Evolutionary conservation across 192 early-diverging fungal genomes (phyloP).

Genomic region (Umbelopsis isabellina): DNA sequence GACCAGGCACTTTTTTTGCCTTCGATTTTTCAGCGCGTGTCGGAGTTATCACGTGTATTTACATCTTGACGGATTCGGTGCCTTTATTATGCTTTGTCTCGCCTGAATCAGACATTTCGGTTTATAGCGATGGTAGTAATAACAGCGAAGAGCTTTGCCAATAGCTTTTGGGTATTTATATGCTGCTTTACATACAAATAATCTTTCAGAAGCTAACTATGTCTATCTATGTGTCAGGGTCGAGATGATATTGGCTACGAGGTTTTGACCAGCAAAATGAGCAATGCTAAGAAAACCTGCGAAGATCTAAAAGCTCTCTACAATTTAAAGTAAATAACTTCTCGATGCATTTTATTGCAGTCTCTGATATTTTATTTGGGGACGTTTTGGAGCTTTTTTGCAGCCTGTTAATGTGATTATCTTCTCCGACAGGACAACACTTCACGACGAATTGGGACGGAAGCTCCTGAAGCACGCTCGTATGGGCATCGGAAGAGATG

Average conservation of each 20-base stretch:
- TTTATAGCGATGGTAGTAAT: not conserved
- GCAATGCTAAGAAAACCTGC: constrained; percentile 70
- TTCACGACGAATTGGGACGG: constrained; percentile 77
- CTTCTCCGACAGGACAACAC: constrained; percentile 48
- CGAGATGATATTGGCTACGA: constrained; percentile 73
- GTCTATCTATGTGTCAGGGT: constrained; percentile 39
- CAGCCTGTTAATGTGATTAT: not conserved
- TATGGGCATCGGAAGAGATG: constrained; percentile 64
- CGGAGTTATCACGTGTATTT: too few relatives aligned
- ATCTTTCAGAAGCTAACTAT: not conserved
- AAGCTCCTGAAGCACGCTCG: constrained; percentile 64
- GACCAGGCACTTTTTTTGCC: too few relatives aligned
- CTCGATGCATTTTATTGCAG: not conserved
- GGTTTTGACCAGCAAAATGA: constrained; percentile 65
- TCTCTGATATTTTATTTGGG: not conserved
- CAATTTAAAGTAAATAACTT: constrained; percentile 44
- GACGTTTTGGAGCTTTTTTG: not conserved
- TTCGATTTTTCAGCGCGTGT: too few relatives aligned
- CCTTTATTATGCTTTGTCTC: too few relatives aligned
- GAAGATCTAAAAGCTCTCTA: constrained; percentile 68
- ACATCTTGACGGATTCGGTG: too few relatives aligned
- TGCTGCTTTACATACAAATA: not conserved
- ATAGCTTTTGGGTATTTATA: constrained; percentile 37
- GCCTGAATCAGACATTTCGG: too few relatives aligned
- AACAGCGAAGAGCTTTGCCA: constrained; percentile 32